Conservation (phyloP, 1,284 basidiomycete genomes). For the Golubevia sp. region DNA sequence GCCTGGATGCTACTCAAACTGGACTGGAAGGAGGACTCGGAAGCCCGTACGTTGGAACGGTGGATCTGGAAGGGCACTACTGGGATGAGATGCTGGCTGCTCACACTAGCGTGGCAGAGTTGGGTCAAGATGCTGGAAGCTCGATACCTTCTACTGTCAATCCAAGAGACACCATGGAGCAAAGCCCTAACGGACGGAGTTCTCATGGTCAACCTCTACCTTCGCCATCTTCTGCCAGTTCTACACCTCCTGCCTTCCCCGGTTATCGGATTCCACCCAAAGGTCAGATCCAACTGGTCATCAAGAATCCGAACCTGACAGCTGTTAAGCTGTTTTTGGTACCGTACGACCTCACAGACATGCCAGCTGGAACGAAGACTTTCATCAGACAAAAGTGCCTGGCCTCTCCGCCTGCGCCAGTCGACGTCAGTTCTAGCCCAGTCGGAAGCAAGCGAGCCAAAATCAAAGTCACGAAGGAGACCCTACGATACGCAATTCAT, state of each 20-base stretch:
- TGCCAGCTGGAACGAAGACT: conserved; percentile 44
- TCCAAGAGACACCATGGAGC: background rate
- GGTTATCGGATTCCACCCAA: conserved; percentile 46
- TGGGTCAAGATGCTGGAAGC: no score
- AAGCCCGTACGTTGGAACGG: conserved; percentile 61
- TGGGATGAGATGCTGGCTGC: conserved; percentile 12
- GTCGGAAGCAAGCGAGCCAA: background rate
- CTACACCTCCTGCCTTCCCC: conserved; percentile 20
- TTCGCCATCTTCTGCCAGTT: background rate
- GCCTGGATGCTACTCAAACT: conserved; percentile 10
- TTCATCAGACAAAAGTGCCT: conserved; percentile 43
- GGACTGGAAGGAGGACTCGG: conserved; percentile 14
- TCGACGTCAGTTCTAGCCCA: no score
- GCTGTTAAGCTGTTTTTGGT: conserved; percentile 51
- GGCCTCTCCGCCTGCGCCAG: background rate
- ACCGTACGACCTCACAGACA: conserved; percentile 46
- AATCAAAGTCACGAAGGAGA: conserved; percentile 14
- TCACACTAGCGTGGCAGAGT: no score
- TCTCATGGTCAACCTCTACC: no score
- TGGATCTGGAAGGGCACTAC: conserved; percentile 61
- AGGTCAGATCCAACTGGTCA: conserved; percentile 47
- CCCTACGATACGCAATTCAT: conserved; percentile 48
- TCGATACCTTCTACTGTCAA: no score
- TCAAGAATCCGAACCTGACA: conserved; percentile 43
- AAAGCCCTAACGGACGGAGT: no score